Evolutionary conservation across 1,139 yeast genomes (phyloP).

Genomic region (Candida labiduridarum): DNA sequence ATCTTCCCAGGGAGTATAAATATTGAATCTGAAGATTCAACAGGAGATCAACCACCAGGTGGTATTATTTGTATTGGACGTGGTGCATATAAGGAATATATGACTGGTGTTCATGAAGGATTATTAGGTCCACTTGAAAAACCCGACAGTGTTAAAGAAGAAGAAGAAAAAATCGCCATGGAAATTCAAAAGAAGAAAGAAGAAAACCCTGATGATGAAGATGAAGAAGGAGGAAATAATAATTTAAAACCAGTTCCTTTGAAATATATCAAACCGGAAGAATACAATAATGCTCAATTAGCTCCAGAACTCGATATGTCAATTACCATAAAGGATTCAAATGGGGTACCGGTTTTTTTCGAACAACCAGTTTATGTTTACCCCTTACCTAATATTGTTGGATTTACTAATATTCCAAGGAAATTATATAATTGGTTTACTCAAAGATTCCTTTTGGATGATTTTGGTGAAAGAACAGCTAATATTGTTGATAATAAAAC

Average conservation of each 20-base stretch:
- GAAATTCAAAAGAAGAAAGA: constrained; percentile 20
- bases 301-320: constrained; percentile 61
- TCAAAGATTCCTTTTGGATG: constrained; percentile 70
- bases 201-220: constrained; percentile 55
- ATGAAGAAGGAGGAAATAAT: constrained; percentile 16
- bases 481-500: constrained; percentile 58
- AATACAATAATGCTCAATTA: constrained; percentile 54
- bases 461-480: constrained; percentile 63
- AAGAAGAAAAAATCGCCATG: constrained; percentile 28
- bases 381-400: constrained; percentile 74
- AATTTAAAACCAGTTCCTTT: constrained; percentile 52
- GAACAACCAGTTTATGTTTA: constrained; percentile 77
- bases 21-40: constrained; percentile 51
- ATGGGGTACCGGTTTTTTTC: constrained; percentile 59
- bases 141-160: constrained; percentile 44
- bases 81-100: constrained; percentile 92
- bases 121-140: constrained; percentile 85
- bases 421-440: constrained; percentile 80
- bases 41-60: constrained; percentile 55
- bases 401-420: constrained; percentile 75
- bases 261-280: constrained; percentile 62
- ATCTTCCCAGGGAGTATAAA: constrained; percentile 34
- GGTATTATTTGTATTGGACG: constrained; percentile 93
- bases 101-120: constrained; percentile 92
- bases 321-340: constrained; percentile 27